These are phyloP conservation scores for Paraurostyla sp. DNA, from an alignment of 73 alveolate species.

Conservation along the genomic window DNA sequence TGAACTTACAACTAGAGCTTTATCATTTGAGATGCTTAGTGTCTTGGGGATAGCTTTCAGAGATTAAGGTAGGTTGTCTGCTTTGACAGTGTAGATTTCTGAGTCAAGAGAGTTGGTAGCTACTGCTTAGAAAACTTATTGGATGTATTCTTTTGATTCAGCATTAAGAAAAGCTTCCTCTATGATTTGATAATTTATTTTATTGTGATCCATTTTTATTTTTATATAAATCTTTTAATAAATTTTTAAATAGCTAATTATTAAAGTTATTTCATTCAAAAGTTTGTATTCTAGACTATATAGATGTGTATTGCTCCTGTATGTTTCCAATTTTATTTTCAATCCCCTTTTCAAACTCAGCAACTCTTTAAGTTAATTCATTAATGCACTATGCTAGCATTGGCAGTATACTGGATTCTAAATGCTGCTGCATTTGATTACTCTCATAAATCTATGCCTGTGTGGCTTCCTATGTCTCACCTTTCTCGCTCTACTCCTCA, in stretches of 20 bases:
- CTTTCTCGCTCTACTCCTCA: neutral
- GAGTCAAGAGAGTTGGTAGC: constrained; percentile 51
- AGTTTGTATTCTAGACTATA: neutral
- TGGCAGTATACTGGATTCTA: neutral
- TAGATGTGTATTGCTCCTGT: neutral
- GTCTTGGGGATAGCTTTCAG: constrained; percentile 18
- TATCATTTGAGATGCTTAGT: constrained; percentile 35
- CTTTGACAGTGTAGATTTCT: constrained; percentile 5
- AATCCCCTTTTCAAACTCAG: constrained; percentile 27
- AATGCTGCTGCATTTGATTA: neutral
- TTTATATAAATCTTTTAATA: neutral
- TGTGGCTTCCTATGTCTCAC: neutral
- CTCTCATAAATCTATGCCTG: neutral
- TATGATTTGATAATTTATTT: constrained; percentile 33
- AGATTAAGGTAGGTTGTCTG: constrained; percentile 28
- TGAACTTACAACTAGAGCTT: constrained; percentile 17
- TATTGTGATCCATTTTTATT: constrained; percentile 50
- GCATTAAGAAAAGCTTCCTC: constrained; percentile 50
- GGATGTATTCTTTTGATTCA: constrained; percentile 42
- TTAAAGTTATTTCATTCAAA: neutral
- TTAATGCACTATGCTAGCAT: constrained; percentile 23
- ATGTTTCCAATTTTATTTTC: neutral
- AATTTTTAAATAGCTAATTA: neutral
- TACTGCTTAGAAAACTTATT: constrained; percentile 3
- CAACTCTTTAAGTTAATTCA: neutral